phyloP scores from a whole-genome alignment of 345 rosid genomes.

The Anacardium occidentale region DNA sequence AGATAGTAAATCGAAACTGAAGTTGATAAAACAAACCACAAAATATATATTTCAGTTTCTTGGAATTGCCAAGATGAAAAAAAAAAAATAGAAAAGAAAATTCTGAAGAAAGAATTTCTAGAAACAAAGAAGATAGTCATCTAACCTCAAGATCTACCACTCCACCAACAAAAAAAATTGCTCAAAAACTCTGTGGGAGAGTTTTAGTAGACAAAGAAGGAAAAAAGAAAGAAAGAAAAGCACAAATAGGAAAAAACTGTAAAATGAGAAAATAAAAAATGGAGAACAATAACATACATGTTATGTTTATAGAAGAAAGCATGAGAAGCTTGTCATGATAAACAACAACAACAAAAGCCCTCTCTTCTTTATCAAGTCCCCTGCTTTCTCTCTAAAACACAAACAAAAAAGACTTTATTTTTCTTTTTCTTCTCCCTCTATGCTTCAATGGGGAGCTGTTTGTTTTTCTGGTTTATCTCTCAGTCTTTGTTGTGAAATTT shows the following conservation, averaged over 20 bases:
- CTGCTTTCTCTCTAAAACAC: neutral
- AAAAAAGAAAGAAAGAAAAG: neutral
- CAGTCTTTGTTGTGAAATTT: neutral
- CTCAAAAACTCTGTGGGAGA: neutral
- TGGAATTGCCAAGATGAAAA: neutral
- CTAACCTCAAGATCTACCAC: constrained; percentile 21
- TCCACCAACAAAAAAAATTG: neutral
- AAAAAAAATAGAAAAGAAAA: neutral
- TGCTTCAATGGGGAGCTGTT: neutral
- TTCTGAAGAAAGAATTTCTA: neutral
- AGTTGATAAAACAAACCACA: neutral
- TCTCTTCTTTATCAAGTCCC: neutral
- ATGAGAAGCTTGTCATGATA: neutral
- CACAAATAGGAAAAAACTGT: neutral
- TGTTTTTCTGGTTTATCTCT: neutral
- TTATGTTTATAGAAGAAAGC: neutral
- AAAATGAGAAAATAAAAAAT: neutral
- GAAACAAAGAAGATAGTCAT: neutral
- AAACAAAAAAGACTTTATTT: neutral
- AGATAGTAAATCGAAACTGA: neutral
- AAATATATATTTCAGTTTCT: neutral
- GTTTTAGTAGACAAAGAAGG: constrained; percentile 7
- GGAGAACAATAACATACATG: constrained; percentile 10
- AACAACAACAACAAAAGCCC: constrained; percentile 6
- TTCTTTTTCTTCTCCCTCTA: neutral